Evolutionary conservation across 805 yeast species (phyloP).

Genomic region (Isabelozyma gotoi): DNA sequence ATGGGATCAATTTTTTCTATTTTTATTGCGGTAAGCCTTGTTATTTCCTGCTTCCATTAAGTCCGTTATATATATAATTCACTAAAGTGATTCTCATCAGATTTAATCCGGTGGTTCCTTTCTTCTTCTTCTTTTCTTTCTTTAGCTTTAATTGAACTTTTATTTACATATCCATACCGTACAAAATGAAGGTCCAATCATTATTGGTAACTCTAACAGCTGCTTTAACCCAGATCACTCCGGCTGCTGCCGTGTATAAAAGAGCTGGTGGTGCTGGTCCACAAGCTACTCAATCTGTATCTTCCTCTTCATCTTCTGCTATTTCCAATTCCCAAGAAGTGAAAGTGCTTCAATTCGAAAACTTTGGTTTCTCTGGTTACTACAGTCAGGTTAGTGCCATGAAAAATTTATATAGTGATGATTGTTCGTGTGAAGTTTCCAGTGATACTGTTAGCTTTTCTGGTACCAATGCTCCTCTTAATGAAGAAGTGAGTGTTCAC

Average conservation of each 20-base stretch:
- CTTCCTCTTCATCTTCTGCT: neutral
- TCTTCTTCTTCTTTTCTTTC: neutral
- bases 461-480: slow-evolving; percentile 65
- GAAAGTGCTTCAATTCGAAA: slow-evolving; percentile 43
- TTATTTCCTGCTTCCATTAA: neutral
- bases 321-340: slow-evolving; percentile 1
- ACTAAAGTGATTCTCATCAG: too few relatives aligned
- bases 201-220: too few relatives aligned
- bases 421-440: slow-evolving; percentile 48
- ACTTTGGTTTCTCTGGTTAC: slow-evolving; percentile 56
- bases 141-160: neutral
- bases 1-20: neutral
- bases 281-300: neutral
- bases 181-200: neutral
- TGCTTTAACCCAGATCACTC: neutral
- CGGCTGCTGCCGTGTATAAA: neutral
- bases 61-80: too few relatives aligned
- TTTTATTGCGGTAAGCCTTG: neutral
- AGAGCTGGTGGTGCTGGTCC: neutral
- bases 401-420: slow-evolving; percentile 38
- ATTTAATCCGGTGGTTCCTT: neutral
- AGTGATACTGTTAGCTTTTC: slow-evolving; percentile 39
- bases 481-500: slow-evolving; percentile 72
- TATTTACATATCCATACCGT: too few relatives aligned
- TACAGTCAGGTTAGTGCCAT: slow-evolving; percentile 48